Base-by-base conservation (phyloP, 2,329 filamentous ascomycete species). In the Fusarium ramigenum region DNA sequence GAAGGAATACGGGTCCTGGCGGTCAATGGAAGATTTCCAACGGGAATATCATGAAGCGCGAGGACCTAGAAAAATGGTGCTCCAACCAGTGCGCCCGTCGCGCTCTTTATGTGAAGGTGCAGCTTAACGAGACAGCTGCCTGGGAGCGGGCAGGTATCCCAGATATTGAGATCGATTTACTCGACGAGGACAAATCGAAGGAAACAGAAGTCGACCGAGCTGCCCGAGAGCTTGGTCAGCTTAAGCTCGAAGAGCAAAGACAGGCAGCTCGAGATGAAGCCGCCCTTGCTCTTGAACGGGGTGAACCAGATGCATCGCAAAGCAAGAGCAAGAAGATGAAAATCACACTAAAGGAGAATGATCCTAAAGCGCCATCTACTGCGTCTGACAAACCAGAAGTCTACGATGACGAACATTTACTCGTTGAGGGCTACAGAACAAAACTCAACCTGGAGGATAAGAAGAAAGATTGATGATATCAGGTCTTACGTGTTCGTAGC, bases 11-110 rank as follows among this genome's bases (percentile, higher is more conserved):
- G 58, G 83, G 86, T 21, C 83, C 85, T 16, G 88, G 87, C 4
- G 91, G 90, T 21, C 89, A 90, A 72, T 95, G 91, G 84, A 92
- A 93, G 78, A 86, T 96, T 36, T 84, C 84, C 65, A 83, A 79
- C 70, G 85, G 80, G 81, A 87, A 87, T 71, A 92, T 97, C 53
- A 90, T 97, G 32, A 88, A 90, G 66, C 89, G 88, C 60, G 89
- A 90, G 73, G 90, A 94, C 78, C 82, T 95, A 21, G 93, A 96
- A 83, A 93, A 91, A 82, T 99, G 95, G 94, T 99, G 96, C 82
- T 93, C 92, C 1, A 87, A 92, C 61, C 87, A 87, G 43, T 99
- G 96, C 83, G 93, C 93, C 5, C 89, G 90, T 73, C 88, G 93
- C 54, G 95, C 93, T 5, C 86, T 97, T 74, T 97, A 95, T 81